Base-by-base conservation (phyloP, 345 rosid genomes). In the Camelina sativa region DNA sequence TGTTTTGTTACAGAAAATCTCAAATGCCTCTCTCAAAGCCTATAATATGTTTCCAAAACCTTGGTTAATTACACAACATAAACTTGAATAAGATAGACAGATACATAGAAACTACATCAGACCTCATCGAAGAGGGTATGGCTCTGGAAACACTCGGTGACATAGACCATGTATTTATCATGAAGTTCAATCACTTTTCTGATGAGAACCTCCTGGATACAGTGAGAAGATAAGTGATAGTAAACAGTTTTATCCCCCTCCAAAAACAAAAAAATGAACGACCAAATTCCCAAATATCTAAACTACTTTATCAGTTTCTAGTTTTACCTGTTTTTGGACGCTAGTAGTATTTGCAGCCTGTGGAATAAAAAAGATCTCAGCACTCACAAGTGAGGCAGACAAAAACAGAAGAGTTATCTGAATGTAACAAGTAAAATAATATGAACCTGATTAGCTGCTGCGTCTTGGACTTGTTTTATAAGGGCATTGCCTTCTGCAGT, bases 381-480 rank as follows among this genome's bases (percentile, higher is more conserved):
- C 8, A 62, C 62, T 11, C 59, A 65, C 28, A 64, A 22, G 41
- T 2, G 7, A 47, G 1, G 20, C 30, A 56, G 11, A 44, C 2
- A 20, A 22, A 41, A 11, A 20, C 40, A 32, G 12, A 23, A 58
- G 44, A 28, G 17, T 9, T 30, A 16, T 48, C 11, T 11, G 40
- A 40, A 50, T 50, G 7, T 4, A 69, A n/a, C 30, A 32, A 35
- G 51, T 43, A 22, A 19, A 19, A 23, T 11, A 60, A 44, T 70
- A 22, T 19, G 15, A 70, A 88, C 96, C 92, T 89, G 90, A 80
- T 75, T 87, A 67, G 86, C 88, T 28, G 88, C 96, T 19, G 96
- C 89, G 74, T 91, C 99, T 77, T 92, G 97, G 11, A 95, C 97
- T 68, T 89, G 99, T 72, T 91, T 95, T 75, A 96, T 89, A 78